Percentiles rank a stretch among this genome's conserved stretches.
phyloP scores from a whole-genome alignment of 331 rosid genomes.

The Prunus yedoensis region DNA sequence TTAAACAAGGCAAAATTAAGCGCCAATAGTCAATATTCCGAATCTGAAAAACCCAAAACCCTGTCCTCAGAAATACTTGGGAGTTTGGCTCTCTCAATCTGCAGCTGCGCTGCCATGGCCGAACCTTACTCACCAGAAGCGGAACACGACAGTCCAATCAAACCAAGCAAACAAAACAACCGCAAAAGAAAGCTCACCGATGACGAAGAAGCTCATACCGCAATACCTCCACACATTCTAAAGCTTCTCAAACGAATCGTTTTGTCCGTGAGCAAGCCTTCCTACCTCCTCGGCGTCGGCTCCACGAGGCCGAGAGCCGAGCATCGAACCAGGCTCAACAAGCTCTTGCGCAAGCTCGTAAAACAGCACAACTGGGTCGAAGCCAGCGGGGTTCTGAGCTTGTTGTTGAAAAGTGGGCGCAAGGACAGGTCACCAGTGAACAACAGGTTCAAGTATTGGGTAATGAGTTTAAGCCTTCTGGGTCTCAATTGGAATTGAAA shows the following conservation, averaged over 20 bases:
- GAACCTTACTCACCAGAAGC: background rate
- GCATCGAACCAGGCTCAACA: conserved; percentile 37
- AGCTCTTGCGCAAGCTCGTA: conserved; percentile 42
- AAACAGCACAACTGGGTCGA: conserved; percentile 55
- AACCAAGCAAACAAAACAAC: background rate
- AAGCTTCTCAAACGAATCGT: conserved; percentile 38
- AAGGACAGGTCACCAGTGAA: conserved; percentile 36
- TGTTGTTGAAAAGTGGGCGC: conserved; percentile 45
- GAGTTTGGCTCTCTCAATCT: background rate
- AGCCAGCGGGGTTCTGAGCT: conserved; percentile 70
- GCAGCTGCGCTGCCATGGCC: background rate
- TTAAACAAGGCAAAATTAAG: too few relatives aligned
- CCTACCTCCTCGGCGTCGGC: conserved; percentile 38
- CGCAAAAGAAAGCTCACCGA: conserved; percentile 43
- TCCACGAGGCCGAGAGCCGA: conserved; percentile 42
- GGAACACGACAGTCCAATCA: conserved; percentile 4
- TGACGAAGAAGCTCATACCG: background rate
- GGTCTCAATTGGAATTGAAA: background rate
- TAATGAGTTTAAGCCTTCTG: conserved; percentile 7
- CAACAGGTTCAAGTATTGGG: conserved; percentile 66
- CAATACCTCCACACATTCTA: conserved; percentile 18
- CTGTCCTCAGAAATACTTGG: background rate
- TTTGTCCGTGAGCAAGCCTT: conserved; percentile 56
- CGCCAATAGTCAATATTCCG: too few relatives aligned
- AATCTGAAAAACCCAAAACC: conserved; percentile 2